Evolutionary conservation across 306 rosid species (phyloP), one percentile per base, ranked within the genome.

Genomic region (Urtica urens): DNA sequence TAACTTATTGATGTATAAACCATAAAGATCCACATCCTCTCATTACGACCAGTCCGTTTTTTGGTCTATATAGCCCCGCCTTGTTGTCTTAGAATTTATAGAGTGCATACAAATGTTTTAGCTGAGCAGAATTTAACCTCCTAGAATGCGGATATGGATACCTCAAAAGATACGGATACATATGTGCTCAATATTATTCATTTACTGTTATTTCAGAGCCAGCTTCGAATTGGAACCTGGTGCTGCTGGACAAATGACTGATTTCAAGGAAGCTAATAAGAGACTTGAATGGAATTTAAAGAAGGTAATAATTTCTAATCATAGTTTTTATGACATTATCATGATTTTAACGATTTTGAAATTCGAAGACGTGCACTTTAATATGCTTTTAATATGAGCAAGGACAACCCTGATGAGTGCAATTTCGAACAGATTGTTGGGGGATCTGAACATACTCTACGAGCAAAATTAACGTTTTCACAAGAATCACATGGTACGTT

Each of bases 181-280:
- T n/a, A 20, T 7, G 67, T 60, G 26, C 50, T 49, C 58, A 35
- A 60, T 30, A 6, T 50, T 49, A 40, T 51, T 46, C 10, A 33
- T 47, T 62, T 67, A n/a, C 47, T 64, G 48, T 61, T 66, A 49
- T 72, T 50, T 55, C 79, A 83, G 86, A 63, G 79, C 81, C 49
- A 84, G 86, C 72, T 84, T 77, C 75, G 94, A 77, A 74, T 64
- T 77, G 75, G 94, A 84, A 63, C 65, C 83, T 50, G 83, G 86
- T 53, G 81, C 83, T 48, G 50, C 53, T 62, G 90, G 90, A 57
- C 94, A 84, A 49, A 67, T 80, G 35, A 74, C 81, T 47, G 90
- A 84, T 72, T 84, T 84, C 70, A 84, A 72, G 66, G 86, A 80
- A 40, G 68, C 79, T 40, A 77, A 80, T 60, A 80, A 75, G 79